These are phyloP conservation scores for Chaetomiaceae sp. DNA, from an alignment of 2,329 filamentous ascomycete species.

Conservation along the genomic window DNA sequence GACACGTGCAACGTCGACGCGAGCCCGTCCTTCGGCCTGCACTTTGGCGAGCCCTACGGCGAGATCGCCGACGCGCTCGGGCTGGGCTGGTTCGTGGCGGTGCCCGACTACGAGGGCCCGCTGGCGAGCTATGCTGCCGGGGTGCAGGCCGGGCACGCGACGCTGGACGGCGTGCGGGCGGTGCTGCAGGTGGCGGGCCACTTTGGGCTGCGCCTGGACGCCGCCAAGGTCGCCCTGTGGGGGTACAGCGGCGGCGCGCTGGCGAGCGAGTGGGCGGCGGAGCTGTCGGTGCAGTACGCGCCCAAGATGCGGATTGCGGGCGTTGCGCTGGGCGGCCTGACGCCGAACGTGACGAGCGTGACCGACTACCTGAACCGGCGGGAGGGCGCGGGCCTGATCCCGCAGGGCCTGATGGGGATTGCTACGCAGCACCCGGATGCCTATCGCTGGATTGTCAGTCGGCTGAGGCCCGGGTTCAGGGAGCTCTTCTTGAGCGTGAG, in stretches of 20 bases:
- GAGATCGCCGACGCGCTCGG: slow-evolving; percentile 34
- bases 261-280: slow-evolving; percentile 47
- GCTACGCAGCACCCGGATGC: slow-evolving; percentile 34
- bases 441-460: slow-evolving; percentile 25
- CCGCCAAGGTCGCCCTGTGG: slow-evolving; percentile 43
- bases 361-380: slow-evolving; percentile 32
- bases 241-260: slow-evolving; percentile 51
- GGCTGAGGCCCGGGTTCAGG: slow-evolving; percentile 33
- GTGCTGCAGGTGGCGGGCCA: slow-evolving; percentile 28
- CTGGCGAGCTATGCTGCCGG: slow-evolving; percentile 41
- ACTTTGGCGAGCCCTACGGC: slow-evolving; percentile 26
- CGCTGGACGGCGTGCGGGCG: slow-evolving; percentile 41
- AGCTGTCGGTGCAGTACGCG: slow-evolving; percentile 45
- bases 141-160: slow-evolving; percentile 39
- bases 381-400: slow-evolving; percentile 34
- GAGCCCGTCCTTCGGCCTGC: slow-evolving; percentile 36
- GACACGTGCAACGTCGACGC: slow-evolving; percentile 38
- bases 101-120: slow-evolving; percentile 44
- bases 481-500: slow-evolving; percentile 33
- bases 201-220: slow-evolving; percentile 31
- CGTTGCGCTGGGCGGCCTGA: slow-evolving; percentile 43
- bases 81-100: slow-evolving; percentile 41
- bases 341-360: slow-evolving; percentile 38
- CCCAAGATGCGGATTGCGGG: slow-evolving; percentile 44
- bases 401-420: slow-evolving; percentile 33